Percentiles rank a stretch among this genome's conserved stretches.
phyloP scores from a whole-genome alignment of 108 stramenopile species.

The Pinguiococcus pyrenoidosus region DNA sequence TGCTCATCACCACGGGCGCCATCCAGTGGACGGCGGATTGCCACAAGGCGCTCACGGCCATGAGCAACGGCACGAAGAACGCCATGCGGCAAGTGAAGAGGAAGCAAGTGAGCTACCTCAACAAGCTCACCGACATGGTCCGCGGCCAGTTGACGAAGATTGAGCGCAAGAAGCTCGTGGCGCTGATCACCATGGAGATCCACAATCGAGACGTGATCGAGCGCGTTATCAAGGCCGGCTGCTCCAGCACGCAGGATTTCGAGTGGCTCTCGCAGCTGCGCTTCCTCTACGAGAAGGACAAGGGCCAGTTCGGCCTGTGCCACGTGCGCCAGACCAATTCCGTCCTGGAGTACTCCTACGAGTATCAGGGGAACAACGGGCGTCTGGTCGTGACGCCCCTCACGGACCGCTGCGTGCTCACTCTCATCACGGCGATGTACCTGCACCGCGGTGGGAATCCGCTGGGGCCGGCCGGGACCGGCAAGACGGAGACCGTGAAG shows the following conservation, averaged over 20 bases:
- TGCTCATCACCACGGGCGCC: conserved; percentile 51
- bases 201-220: conserved; percentile 57
- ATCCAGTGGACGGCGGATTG: conserved; percentile 48
- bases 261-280: conserved; percentile 55
- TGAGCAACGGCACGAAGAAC: conserved; percentile 33
- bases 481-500: conserved; percentile 57
- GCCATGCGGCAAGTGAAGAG: too few relatives aligned
- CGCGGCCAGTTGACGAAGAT: conserved; percentile 34
- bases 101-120: conserved; percentile 45
- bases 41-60: conserved; percentile 34
- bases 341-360: conserved; percentile 44
- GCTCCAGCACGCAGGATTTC: conserved; percentile 38
- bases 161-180: conserved; percentile 48
- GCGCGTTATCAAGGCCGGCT: conserved; percentile 44
- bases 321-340: conserved; percentile 47
- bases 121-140: conserved; percentile 47
- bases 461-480: conserved; percentile 49
- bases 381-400: conserved; percentile 52
- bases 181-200: conserved; percentile 60
- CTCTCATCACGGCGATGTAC: conserved; percentile 49
- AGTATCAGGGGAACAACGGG: conserved; percentile 59
- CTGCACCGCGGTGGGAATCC: conserved; percentile 52
- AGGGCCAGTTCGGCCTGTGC: conserved; percentile 34
- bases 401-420: conserved; percentile 50
- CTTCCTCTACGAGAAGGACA: conserved; percentile 22